phyloP scores from a whole-genome alignment of 1,284 basidiomycete species.

The Apiotrichum mycotoxinovorans region DNA sequence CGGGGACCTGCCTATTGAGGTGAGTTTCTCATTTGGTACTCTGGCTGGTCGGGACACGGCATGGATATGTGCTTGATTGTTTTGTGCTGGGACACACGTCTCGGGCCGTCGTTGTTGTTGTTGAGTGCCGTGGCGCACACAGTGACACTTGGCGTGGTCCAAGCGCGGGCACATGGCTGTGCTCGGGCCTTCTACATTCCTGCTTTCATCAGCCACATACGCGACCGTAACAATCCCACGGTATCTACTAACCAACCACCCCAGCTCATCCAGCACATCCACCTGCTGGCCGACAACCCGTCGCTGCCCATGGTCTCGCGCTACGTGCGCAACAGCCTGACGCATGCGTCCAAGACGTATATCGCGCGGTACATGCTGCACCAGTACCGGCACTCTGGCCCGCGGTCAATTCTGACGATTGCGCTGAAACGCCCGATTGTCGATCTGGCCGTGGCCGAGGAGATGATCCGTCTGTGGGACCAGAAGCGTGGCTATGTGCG shows the following conservation, averaged over 20 bases:
- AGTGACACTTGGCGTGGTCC: no score
- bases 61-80: not conserved
- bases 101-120: no score
- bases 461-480: constrained; percentile 37
- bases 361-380: constrained; percentile 34
- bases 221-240: not conserved
- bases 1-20: constrained; percentile 28
- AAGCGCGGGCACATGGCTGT: no score
- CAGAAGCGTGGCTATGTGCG: constrained; percentile 18
- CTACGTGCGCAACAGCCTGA: constrained; percentile 57
- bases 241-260: not conserved
- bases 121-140: no score
- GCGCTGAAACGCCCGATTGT: constrained; percentile 38
- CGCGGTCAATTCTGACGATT: constrained; percentile 24
- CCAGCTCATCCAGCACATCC: constrained; percentile 70
- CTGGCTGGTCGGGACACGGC: no score
- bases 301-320: constrained; percentile 59
- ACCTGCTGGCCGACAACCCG: constrained; percentile 62
- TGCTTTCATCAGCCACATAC: no score
- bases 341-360: constrained; percentile 28
- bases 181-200: no score
- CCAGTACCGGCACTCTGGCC: constrained; percentile 25
- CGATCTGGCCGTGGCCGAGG: constrained; percentile 25
- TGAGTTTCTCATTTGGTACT: constrained; percentile 5
- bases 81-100: not conserved